Percentiles rank a stretch among this genome's conserved stretches.
phyloP scores from a whole-genome alignment of 78 protist genomes.

The Protostelium mycophagum region DNA sequence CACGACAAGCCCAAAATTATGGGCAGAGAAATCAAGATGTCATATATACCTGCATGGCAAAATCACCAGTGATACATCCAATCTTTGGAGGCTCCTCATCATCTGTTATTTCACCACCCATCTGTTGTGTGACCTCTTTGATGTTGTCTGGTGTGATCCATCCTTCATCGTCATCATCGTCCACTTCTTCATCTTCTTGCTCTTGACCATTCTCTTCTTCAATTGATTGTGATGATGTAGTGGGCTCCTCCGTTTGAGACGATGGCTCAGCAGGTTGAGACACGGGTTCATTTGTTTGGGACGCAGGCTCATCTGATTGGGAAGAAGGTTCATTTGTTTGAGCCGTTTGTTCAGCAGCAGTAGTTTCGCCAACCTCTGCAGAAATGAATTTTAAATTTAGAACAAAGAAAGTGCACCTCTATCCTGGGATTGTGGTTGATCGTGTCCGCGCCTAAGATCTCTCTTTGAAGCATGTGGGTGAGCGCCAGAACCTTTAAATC shows the following conservation, averaged over 20 bases:
- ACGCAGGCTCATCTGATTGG: no score
- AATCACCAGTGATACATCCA: constrained; percentile 81
- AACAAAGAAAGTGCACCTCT: background rate
- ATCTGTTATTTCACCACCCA: constrained; percentile 18
- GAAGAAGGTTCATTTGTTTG: no score
- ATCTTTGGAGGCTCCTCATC: constrained; percentile 6
- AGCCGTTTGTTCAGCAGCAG: no score
- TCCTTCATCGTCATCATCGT: constrained; percentile 59
- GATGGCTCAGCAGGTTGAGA: no score
- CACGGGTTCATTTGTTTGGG: no score
- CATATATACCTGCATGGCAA: constrained; percentile 66
- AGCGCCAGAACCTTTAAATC: constrained; percentile 77
- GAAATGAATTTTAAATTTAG: no score
- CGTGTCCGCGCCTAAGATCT: constrained; percentile 23
- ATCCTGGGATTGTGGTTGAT: constrained; percentile 23
- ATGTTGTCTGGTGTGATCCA: constrained; percentile 86
- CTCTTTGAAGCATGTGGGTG: constrained; percentile 57
- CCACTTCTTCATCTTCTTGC: constrained; percentile 37
- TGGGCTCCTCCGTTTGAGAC: no score
- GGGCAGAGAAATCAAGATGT: background rate
- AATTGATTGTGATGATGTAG: background rate
- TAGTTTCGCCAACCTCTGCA: no score
- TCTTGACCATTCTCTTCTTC: constrained; percentile 5
- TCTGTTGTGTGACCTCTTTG: background rate
- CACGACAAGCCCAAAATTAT: no score